phyloP scores from a whole-genome alignment of 257 asterid genomes.

The Parsonsia alboflavescens region DNA sequence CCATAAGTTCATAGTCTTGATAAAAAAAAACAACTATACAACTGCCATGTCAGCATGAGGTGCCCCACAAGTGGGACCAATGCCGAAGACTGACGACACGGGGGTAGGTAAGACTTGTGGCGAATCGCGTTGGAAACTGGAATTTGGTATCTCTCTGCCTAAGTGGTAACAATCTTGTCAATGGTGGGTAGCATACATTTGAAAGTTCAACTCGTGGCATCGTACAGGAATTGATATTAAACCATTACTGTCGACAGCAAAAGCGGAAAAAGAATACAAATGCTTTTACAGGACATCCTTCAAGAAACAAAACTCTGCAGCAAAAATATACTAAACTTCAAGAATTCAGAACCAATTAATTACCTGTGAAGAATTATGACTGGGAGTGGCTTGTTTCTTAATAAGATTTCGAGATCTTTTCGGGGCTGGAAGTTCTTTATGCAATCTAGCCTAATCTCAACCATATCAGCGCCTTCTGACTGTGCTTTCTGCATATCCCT shows the following conservation, averaged over 20 bases:
- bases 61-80: not conserved
- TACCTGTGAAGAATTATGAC: constrained; percentile 43
- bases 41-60: not conserved
- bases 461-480: constrained; percentile 53
- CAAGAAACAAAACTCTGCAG: too few relatives aligned
- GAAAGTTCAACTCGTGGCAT: not conserved
- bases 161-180: not conserved
- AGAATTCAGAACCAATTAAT: not conserved
- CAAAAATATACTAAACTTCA: too few relatives aligned
- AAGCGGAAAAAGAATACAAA: too few relatives aligned
- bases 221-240: not conserved
- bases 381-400: constrained; percentile 46
- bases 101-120: not conserved
- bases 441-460: constrained; percentile 39
- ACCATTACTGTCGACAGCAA: not conserved
- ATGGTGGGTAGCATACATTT: not conserved
- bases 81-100: not conserved
- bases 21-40: too few relatives aligned
- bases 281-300: too few relatives aligned
- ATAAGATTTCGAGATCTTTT: constrained; percentile 34
- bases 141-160: not conserved
- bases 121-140: not conserved
- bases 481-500: constrained; percentile 42
- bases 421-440: constrained; percentile 29
- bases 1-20: too few relatives aligned